Conservation (phyloP, 148 eudicot species). For the Rhododendron ferrugineum region DNA sequence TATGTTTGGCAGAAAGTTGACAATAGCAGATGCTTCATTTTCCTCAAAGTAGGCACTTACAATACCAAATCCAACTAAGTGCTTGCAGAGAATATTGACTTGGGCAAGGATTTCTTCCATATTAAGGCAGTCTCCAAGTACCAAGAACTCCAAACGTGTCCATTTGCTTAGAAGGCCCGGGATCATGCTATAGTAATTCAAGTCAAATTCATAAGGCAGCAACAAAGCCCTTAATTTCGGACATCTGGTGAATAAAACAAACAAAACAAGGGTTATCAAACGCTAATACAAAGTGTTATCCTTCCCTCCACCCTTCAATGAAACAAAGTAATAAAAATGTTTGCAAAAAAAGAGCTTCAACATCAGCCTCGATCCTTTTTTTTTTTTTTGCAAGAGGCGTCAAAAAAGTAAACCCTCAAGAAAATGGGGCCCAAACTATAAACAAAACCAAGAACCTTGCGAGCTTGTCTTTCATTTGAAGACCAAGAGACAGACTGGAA, state of each 20-base stretch:
- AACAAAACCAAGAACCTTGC: no score
- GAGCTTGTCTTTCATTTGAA: no score
- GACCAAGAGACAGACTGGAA: no score
- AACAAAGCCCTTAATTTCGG: neutral
- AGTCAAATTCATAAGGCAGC: neutral
- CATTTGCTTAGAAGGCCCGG: neutral
- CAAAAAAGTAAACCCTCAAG: no score
- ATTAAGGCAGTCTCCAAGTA: neutral
- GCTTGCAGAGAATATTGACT: neutral
- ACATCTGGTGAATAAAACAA: neutral
- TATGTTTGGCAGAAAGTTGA: neutral
- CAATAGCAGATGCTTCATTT: neutral
- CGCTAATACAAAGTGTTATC: no score
- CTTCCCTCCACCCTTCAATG: no score
- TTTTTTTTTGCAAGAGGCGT: no score
- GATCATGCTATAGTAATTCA: neutral
- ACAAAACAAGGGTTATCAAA: no score
- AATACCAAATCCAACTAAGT: neutral
- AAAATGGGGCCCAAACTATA: no score
- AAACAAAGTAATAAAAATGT: no score
- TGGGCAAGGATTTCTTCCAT: slow-evolving; percentile 3
- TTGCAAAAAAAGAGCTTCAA: no score
- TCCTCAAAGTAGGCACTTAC: neutral
- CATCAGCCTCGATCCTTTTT: no score
- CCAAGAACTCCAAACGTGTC: neutral